These are phyloP conservation scores for Candida stauntonica DNA, from an alignment of 805 yeast species.

Conservation along the genomic window DNA sequence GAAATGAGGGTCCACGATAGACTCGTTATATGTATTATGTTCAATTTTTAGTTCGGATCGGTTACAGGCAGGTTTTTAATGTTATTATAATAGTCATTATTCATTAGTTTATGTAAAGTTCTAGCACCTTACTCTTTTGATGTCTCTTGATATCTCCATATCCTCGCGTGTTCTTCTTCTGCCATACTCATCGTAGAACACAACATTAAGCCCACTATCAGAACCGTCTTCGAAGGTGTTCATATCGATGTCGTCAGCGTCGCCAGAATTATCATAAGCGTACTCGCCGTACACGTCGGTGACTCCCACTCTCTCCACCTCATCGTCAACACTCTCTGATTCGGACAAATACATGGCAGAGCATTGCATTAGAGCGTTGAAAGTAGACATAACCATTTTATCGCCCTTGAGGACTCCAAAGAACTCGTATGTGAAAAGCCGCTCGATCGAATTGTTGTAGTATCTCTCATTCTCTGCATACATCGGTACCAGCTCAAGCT, in stretches of 20 bases:
- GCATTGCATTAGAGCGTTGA: constrained; percentile 34
- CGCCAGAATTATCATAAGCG: constrained; percentile 18
- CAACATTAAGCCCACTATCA: constrained; percentile 14
- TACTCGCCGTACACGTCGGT: constrained; percentile 2
- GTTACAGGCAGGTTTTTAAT: no score
- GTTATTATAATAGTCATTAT: no score
- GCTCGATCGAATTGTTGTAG: constrained; percentile 31
- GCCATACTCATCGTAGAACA: constrained; percentile 16
- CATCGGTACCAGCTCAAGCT: constrained; percentile 34
- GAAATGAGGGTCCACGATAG: no score
- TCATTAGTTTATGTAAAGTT: no score
- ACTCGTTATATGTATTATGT: no score
- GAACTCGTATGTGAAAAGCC: constrained; percentile 32
- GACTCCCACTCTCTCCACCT: not conserved
- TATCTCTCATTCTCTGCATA: constrained; percentile 33
- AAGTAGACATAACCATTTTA: constrained; percentile 33
- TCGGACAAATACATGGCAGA: constrained; percentile 13
- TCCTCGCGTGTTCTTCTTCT: constrained; percentile 19
- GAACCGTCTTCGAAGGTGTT: constrained; percentile 11
- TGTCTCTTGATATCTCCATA: constrained; percentile 1
- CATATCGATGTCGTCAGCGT: constrained; percentile 21
- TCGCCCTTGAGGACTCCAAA: constrained; percentile 40
- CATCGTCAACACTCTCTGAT: constrained; percentile 6
- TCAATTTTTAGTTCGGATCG: no score
- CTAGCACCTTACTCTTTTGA: constrained; percentile 12